phyloP scores from a whole-genome alignment of 148 eudicot species.

The Linanthus parryae region DNA sequence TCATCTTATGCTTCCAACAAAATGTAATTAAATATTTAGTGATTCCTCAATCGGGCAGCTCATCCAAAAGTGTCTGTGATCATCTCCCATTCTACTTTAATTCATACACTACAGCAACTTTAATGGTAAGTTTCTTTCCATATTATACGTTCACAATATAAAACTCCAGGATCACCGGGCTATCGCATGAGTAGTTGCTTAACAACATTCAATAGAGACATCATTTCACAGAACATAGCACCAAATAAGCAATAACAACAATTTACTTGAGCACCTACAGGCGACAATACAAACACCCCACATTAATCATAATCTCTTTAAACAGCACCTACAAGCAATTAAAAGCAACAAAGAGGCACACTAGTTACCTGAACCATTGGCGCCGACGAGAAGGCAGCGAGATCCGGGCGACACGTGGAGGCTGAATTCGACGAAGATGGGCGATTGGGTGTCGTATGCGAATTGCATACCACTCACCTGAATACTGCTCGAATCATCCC shows the following conservation, averaged over 20 bases:
- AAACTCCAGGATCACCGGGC: no score
- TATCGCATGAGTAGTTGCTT: no score
- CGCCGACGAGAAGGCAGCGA: constrained; percentile 94
- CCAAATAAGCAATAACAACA: background rate
- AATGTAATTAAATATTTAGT: no score
- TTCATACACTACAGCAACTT: no score
- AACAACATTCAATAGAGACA: no score
- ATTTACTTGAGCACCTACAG: background rate
- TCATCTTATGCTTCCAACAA: no score
- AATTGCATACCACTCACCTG: constrained; percentile 82
- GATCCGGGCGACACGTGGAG: constrained; percentile 63
- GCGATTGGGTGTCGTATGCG: constrained; percentile 50
- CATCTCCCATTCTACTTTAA: no score
- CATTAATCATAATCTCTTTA: background rate
- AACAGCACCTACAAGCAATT: background rate
- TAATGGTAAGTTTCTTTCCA: no score
- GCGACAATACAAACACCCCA: background rate
- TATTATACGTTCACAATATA: no score
- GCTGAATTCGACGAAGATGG: constrained; percentile 66
- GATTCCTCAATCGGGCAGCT: no score
- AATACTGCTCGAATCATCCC: constrained; percentile 22
- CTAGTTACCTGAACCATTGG: constrained; percentile 84
- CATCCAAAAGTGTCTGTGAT: no score
- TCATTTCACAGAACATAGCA: no score
- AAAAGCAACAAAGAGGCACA: background rate